Percentiles rank a stretch among this genome's conserved stretches.
Evolutionary conservation across 1,284 basidiomycete species (phyloP).

Genomic region (Marasmius sp.): DNA sequence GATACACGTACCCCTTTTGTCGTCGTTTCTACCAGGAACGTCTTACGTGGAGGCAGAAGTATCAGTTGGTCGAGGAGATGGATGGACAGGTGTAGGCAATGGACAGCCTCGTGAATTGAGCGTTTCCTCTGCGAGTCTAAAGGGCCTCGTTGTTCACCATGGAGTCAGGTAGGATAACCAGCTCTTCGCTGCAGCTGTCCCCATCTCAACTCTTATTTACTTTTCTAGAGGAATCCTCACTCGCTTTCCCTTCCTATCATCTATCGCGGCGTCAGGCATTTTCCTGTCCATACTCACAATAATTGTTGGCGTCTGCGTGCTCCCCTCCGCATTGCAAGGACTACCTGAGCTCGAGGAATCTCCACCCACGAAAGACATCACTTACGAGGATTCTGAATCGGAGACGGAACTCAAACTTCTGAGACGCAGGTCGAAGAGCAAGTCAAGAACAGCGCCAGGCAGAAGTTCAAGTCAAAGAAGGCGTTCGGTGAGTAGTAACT

Average conservation of each 20-base stretch:
- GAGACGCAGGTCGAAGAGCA: background rate
- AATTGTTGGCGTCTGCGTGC: conserved; percentile 50
- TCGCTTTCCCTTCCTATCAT: conserved; percentile 61
- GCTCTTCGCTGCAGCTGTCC: background rate
- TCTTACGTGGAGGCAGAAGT: conserved; percentile 52
- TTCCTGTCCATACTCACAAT: conserved; percentile 55
- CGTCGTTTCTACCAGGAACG: conserved; percentile 48
- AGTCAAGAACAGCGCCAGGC: background rate
- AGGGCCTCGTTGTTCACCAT: conserved; percentile 58
- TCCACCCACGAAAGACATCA: background rate
- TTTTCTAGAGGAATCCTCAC: conserved; percentile 61
- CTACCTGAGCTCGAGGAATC: conserved; percentile 8
- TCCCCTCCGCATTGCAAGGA: conserved; percentile 42
- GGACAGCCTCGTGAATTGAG: conserved; percentile 72
- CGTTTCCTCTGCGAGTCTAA: conserved; percentile 57
- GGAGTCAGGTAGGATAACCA: conserved; percentile 58
- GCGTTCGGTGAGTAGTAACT: background rate
- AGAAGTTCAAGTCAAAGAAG: conserved; percentile 20
- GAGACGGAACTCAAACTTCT: background rate
- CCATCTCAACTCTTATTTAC: conserved; percentile 8
- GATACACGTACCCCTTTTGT: conserved; percentile 54
- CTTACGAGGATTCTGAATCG: background rate
- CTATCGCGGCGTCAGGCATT: conserved; percentile 40
- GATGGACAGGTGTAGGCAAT: conserved; percentile 63
- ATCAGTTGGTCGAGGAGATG: conserved; percentile 66